phyloP scores from a whole-genome alignment of 495 filamentous ascomycete genomes.

The Lentithecium fluviatile region DNA sequence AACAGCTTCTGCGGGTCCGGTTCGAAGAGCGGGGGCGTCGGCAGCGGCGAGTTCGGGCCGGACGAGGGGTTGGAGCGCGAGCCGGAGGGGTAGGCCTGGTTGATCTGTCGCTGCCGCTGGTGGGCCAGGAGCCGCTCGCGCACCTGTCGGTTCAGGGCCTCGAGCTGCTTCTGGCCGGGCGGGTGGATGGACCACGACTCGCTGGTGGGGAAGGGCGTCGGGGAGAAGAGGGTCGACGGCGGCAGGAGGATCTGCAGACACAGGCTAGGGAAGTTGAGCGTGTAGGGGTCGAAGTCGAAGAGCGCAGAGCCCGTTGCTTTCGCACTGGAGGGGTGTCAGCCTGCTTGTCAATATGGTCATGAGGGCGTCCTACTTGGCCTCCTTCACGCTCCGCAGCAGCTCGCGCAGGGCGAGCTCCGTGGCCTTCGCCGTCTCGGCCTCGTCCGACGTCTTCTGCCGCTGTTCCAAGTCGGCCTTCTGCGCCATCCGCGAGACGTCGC shows the following conservation, averaged over 20 bases:
- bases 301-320: conserved; percentile 27
- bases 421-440: conserved; percentile 69
- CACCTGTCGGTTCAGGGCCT: conserved; percentile 66
- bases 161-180: conserved; percentile 67
- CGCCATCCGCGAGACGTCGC: conserved; percentile 45
- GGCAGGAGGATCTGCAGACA: conserved; percentile 75
- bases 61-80: conserved; percentile 13
- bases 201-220: conserved; percentile 64
- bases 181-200: conserved; percentile 73
- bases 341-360: neutral
- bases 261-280: conserved; percentile 77
- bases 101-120: conserved; percentile 49
- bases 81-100: conserved; percentile 51
- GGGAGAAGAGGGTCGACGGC: conserved; percentile 71
- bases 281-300: conserved; percentile 80
- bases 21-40: conserved; percentile 35
- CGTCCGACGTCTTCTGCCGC: conserved; percentile 58
- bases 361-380: conserved; percentile 66
- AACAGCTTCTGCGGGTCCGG: conserved; percentile 55
- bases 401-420: conserved; percentile 83
- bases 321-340: conserved; percentile 1
- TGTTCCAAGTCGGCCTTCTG: conserved; percentile 59
- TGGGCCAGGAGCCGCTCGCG: conserved; percentile 43
- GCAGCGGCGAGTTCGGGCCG: conserved; percentile 25
- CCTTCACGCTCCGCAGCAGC: conserved; percentile 71